Evolutionary conservation across 495 filamentous ascomycete species (phyloP), one percentile per base, ranked within the genome.

Genomic region (Tuber indicum): DNA sequence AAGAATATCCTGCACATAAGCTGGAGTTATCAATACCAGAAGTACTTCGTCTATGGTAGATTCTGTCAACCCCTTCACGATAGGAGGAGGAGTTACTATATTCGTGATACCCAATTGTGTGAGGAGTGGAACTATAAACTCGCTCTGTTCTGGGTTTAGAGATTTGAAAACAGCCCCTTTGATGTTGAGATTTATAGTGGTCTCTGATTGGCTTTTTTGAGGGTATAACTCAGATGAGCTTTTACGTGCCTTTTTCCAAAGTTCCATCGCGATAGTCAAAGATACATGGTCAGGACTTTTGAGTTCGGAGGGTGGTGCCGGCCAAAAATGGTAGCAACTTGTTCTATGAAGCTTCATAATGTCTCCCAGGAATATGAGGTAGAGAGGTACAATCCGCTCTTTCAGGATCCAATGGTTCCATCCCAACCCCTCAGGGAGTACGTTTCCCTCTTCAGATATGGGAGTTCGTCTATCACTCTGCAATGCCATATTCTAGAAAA

Each of bases 361-460:
- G 49, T 82, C 44, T 21, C 77, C 76, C 26, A 86, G 73, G 36
- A 86, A 82, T 9, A 77, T 73, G 39, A 86, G 70, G 75, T 86
- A 87, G 10, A 87, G 74, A 1, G 77, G 71, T 36, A 84, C 83
- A 12, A 87, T 71, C 21, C 47, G 21, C 7, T 76, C 58, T 46
- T 77, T 72, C 10, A 86, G 79, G 43, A 87, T 83, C 84, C 85
- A 86, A n/a, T 46, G 58, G 45, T 87, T 87, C 86, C 86, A 87
- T 36, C 58, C 73, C 8, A 82, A 79, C 70, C 77, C 79, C 32
- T 76, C 73, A 7, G 71, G 41, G 16, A 75, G 41, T n/a, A 47
- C 42, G 23, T 79, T 70, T 72, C 76, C 32, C 23, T 84, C 81
- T 36, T 83, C 84, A 21, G 84, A 77, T 9, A 78, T 75, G 1